Conservation (phyloP, 164 flowering plant species). For the Umbellularia californica region DNA sequence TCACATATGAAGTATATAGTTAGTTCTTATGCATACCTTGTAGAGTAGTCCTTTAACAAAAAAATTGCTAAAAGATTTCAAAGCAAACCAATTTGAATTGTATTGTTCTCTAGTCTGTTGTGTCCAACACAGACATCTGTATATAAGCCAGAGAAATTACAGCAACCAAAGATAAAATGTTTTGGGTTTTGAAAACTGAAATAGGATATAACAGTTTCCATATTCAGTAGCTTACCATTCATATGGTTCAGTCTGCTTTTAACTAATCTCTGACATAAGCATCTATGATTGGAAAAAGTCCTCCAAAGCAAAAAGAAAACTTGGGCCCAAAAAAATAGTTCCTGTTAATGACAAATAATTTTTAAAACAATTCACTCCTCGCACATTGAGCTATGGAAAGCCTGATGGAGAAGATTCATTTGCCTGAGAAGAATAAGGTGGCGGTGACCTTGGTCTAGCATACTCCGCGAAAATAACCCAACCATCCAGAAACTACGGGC, state of each 20-base stretch:
- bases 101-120: too few relatives aligned
- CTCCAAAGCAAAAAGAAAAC: background rate
- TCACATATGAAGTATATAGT: too few relatives aligned
- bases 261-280: background rate
- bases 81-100: too few relatives aligned
- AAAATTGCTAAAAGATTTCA: too few relatives aligned
- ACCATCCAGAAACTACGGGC: conserved; percentile 45
- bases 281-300: background rate
- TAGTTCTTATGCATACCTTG: too few relatives aligned
- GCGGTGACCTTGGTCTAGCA: conserved; percentile 49
- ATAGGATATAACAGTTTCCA: background rate
- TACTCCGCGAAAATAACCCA: conserved; percentile 59
- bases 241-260: background rate
- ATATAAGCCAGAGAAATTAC: too few relatives aligned
- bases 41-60: too few relatives aligned
- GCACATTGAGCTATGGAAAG: conserved; percentile 11
- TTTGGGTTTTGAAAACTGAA: background rate
- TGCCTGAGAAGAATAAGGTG: conserved; percentile 19
- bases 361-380: background rate
- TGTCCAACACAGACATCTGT: too few relatives aligned
- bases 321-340: background rate
- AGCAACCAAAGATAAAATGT: background rate
- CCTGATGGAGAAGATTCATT: conserved; percentile 27
- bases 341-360: background rate
- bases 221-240: background rate